Evolutionary conservation across 176 grass and related monocot genomes (phyloP).

Genomic region (Poa annua): DNA sequence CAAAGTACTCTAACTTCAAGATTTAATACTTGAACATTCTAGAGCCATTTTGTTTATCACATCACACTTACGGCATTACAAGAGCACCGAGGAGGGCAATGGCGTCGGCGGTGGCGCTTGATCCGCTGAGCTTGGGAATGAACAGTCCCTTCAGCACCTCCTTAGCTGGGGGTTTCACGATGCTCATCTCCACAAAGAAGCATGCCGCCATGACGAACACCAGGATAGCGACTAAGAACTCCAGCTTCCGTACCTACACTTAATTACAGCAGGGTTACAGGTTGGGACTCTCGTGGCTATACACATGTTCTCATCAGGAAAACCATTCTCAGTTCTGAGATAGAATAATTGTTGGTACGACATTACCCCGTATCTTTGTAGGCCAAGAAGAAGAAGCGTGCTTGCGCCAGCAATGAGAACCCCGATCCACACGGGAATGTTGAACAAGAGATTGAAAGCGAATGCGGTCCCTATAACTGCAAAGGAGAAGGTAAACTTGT

Average conservation of each 20-base stretch:
- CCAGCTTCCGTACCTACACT: conserved; percentile 67
- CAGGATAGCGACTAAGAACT: conserved; percentile 58
- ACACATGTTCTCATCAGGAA: neutral
- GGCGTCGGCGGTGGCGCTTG: conserved; percentile 63
- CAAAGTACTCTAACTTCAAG: neutral
- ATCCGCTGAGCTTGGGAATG: conserved; percentile 56
- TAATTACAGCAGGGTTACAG: neutral
- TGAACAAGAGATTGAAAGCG: conserved; percentile 82
- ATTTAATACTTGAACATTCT: neutral
- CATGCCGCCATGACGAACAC: conserved; percentile 74
- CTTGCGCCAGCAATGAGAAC: conserved; percentile 91
- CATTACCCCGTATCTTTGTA: conserved; percentile 87
- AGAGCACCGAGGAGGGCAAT: conserved; percentile 83
- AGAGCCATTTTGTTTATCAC: neutral
- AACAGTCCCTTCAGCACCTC: conserved; percentile 77
- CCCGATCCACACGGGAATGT: conserved; percentile 80
- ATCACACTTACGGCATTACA: conserved; percentile 78
- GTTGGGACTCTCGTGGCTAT: neutral
- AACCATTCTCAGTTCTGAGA: neutral
- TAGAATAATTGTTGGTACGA: neutral
- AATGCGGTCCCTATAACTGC: conserved; percentile 88
- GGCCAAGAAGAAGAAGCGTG: conserved; percentile 72
- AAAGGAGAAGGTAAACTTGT: neutral
- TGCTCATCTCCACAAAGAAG: conserved; percentile 77
- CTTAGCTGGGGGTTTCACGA: conserved; percentile 64